phyloP scores from a whole-genome alignment of 1,284 basidiomycete species.

The Uromyces viciae-fabae region DNA sequence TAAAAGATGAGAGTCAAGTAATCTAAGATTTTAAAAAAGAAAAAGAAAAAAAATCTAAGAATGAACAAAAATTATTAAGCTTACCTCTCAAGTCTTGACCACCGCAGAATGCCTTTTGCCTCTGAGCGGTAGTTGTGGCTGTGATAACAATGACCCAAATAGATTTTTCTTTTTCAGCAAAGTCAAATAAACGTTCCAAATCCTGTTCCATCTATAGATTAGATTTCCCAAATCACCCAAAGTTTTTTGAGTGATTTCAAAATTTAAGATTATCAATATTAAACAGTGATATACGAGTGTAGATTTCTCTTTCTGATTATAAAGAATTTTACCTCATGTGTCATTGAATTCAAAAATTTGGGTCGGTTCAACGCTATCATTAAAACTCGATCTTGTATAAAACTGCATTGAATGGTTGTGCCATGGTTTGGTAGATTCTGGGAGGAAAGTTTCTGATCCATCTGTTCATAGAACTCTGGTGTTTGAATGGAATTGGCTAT shows the following conservation, averaged over 20 bases:
- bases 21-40: constrained; percentile 22
- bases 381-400: constrained; percentile 57
- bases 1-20: background rate
- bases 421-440: background rate
- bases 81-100: constrained; percentile 70
- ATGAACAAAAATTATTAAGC: background rate
- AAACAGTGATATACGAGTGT: background rate
- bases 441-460: no score
- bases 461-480: no score
- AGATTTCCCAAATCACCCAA: background rate
- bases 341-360: constrained; percentile 69
- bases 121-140: constrained; percentile 58
- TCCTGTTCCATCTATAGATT: constrained; percentile 61
- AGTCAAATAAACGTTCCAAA: constrained; percentile 63
- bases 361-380: constrained; percentile 73
- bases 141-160: constrained; percentile 76
- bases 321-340: constrained; percentile 34
- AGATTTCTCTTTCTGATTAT: background rate
- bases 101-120: constrained; percentile 71
- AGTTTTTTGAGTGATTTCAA: no score
- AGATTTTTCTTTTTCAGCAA: constrained; percentile 70
- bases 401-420: background rate
- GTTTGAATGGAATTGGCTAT: no score
- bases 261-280: background rate
- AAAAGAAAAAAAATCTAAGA: no score